These are phyloP conservation scores for Nymphaea thermarum DNA, from an alignment of 164 flowering plant genomes.

Conservation along the genomic window DNA sequence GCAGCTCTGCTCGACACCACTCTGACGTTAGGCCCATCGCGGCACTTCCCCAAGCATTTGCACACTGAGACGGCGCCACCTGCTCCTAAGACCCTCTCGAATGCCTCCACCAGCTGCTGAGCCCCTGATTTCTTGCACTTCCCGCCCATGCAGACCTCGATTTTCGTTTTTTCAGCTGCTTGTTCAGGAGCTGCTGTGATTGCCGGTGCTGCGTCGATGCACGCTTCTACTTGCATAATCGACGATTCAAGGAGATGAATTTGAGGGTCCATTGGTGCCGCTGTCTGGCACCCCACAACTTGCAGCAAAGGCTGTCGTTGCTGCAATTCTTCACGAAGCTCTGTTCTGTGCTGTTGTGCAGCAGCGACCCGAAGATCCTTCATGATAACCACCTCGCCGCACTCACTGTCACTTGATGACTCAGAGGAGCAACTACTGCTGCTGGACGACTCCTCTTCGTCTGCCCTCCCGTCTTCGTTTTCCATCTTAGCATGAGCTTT, in stretches of 20 bases:
- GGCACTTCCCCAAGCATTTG: conserved; percentile 89
- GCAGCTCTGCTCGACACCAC: conserved; percentile 11
- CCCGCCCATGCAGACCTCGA: conserved; percentile 87
- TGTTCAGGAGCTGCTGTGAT: neutral
- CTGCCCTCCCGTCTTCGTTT: too few species aligned
- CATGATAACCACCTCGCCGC: conserved; percentile 19
- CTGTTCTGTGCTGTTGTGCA: neutral
- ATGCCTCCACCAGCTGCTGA: conserved; percentile 36
- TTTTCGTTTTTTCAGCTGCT: conserved; percentile 15
- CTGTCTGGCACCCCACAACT: neutral
- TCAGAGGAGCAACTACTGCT: too few species aligned
- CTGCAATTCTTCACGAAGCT: neutral
- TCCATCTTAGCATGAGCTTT: too few species aligned
- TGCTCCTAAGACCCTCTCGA: conserved; percentile 31
- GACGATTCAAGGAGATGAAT: neutral
- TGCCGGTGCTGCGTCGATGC: neutral
- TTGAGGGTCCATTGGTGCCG: neutral
- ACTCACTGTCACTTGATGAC: too few species aligned
- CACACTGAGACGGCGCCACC: conserved; percentile 68
- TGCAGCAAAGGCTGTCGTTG: conserved; percentile 3
- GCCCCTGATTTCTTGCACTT: conserved; percentile 80
- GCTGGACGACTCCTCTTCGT: too few species aligned
- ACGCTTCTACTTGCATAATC: neutral
- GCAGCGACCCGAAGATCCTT: conserved; percentile 13
- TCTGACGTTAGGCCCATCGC: conserved; percentile 61